Percentiles rank a stretch among this genome's conserved stretches.
These are phyloP conservation scores for Didymella pinodella DNA, from an alignment of 2,329 filamentous ascomycete genomes.

Conservation along the genomic window DNA sequence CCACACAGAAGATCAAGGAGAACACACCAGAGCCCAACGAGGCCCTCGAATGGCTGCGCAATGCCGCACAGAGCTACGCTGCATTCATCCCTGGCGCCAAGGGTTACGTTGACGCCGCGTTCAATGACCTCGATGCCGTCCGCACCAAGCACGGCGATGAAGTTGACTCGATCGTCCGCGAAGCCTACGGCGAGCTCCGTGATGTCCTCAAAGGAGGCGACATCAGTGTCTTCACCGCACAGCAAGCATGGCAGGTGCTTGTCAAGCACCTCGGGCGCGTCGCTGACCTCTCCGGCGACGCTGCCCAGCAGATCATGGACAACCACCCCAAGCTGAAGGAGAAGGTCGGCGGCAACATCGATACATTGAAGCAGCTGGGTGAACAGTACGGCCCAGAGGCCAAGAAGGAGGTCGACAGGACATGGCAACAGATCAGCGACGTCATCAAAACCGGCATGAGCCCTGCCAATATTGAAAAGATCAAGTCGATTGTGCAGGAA, in stretches of 20 bases:
- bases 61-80: conserved; percentile 73
- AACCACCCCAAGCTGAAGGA: conserved; percentile 78
- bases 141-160: conserved; percentile 73
- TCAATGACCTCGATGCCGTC: conserved; percentile 74
- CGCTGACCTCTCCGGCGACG: conserved; percentile 68
- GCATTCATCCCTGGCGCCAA: conserved; percentile 75
- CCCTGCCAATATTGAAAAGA: conserved; percentile 61
- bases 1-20: conserved; percentile 67
- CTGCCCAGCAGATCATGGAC: conserved; percentile 69
- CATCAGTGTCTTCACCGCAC: conserved; percentile 68
- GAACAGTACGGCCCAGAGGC: conserved; percentile 77
- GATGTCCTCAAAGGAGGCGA: conserved; percentile 66
- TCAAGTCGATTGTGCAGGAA: conserved; percentile 71
- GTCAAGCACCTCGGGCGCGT: conserved; percentile 68
- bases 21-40: conserved; percentile 71
- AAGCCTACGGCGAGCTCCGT: conserved; percentile 73
- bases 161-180: conserved; percentile 71
- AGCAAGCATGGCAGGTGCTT: conserved; percentile 68
- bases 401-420: conserved; percentile 77
- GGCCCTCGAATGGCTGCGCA: conserved; percentile 70
- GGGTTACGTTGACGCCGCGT: conserved; percentile 72
- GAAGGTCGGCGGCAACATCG: conserved; percentile 72
- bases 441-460: conserved; percentile 69
- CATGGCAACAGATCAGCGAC: conserved; percentile 71
- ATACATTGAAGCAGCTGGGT: conserved; percentile 73